Evolutionary conservation across 73 alveolate species (phyloP), one percentile per base, ranked within the genome.

Genomic region (Effrenium voratum): DNA sequence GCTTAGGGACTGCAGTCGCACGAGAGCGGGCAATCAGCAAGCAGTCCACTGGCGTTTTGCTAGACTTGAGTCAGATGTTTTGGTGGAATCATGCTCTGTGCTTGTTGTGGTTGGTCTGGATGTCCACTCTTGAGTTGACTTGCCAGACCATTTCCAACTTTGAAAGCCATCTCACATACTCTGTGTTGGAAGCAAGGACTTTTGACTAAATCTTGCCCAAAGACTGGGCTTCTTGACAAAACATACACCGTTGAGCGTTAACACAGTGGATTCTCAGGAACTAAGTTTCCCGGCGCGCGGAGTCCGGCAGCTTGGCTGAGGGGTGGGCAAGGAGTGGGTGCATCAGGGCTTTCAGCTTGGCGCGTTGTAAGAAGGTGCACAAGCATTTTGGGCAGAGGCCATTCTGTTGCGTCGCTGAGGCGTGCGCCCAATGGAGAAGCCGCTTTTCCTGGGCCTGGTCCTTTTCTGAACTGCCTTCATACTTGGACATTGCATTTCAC

Each of bases 341-440:
- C n/a, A 15, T 34, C 13, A 72, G 5, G 15, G 34, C 83, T 12
- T 73, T 43, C 22, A n/a, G 28, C 60, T 44, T 40, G 46, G 90
- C 45, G 46, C 22, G 43, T 55, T 75, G 43, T 49, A 75, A n/a
- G 55, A 49, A 75, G 13, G 13, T 32, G 46, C 10, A 13, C 46
- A 75, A 10, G 43, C 5, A 24, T 75, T 75, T 30, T 36, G 38
- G 82, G 82, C 82, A 15, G 34, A 41, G 50, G 24, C 22, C 50
- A 38, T 32, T 55, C 68, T 55, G 68, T 55, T 26, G 60, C 2
- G 15, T 16, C 8, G 36, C 44, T 34, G 32, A 47, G 13, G n/a
- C 30, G 32, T 59, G 32, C 68, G 90, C 32, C 32, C 70, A 46
- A 79, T 79, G 90, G 90, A 79, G 90, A 79, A 79, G 68, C 90